Conservation (phyloP, 768 basidiomycete species). For the Wakefieldia striispora region DNA sequence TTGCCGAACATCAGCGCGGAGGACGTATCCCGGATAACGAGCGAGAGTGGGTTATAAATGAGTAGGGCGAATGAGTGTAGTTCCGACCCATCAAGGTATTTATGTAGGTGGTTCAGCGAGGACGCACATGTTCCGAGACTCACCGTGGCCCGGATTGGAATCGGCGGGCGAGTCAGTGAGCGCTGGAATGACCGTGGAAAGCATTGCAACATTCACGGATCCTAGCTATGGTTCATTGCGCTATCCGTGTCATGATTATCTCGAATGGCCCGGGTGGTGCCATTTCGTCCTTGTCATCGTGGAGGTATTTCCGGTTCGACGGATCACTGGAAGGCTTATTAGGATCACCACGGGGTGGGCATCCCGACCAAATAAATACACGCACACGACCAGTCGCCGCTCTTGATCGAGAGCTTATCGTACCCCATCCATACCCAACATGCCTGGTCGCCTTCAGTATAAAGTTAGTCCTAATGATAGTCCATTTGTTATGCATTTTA, state of each 20-base stretch:
- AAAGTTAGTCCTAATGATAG: conserved; percentile 42
- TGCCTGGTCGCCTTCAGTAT: conserved; percentile 68
- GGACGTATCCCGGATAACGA: conserved; percentile 51
- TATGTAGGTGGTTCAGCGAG: conserved; percentile 16
- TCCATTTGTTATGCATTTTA: neutral
- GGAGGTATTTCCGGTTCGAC: too few relatives aligned
- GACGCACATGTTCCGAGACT: conserved; percentile 14
- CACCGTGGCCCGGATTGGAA: conserved; percentile 17
- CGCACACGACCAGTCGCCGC: neutral
- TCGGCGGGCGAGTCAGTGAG: conserved; percentile 15
- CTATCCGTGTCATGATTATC: too few relatives aligned
- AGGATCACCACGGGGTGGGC: too few relatives aligned
- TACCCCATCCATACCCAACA: conserved; percentile 23
- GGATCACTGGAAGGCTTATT: too few relatives aligned
- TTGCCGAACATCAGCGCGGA: conserved; percentile 56
- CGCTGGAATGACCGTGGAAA: neutral
- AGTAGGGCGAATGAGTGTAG: neutral
- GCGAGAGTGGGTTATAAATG: conserved; percentile 15
- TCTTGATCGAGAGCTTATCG: neutral
- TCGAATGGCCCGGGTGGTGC: too few relatives aligned
- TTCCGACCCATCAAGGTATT: conserved; percentile 14
- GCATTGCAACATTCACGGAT: neutral
- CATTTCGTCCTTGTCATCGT: too few relatives aligned
- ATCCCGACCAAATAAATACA: conserved; percentile 5
- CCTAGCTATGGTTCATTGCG: too few relatives aligned